These are phyloP conservation scores for Austroboletus novae-zelandiae DNA, from an alignment of 1,284 basidiomycete species.

Conservation along the genomic window DNA sequence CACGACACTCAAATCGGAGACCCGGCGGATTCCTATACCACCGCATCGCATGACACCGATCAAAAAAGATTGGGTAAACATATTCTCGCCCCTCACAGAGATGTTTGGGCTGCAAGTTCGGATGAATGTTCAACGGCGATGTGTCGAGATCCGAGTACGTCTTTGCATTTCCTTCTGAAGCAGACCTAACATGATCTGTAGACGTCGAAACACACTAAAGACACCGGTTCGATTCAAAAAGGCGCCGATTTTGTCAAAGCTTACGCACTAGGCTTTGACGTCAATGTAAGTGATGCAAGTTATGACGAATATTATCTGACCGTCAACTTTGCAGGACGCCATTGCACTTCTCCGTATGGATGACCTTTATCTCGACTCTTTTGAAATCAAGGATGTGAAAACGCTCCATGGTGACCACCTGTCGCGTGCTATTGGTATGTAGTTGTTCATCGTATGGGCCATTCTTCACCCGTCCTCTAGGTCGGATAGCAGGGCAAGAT, in stretches of 20 bases:
- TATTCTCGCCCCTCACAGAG: constrained; percentile 96
- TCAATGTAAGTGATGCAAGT: constrained; percentile 59
- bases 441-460: neutral
- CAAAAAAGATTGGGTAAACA: constrained; percentile 96
- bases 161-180: neutral
- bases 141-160: constrained; percentile 89
- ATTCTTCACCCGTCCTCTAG: constrained; percentile 36
- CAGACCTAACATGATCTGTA: constrained; percentile 33
- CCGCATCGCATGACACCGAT: constrained; percentile 97
- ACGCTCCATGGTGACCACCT: constrained; percentile 97
- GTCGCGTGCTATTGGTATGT: constrained; percentile 87
- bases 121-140: constrained; percentile 90
- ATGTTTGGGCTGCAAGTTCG: constrained; percentile 92
- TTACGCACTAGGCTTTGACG: constrained; percentile 91
- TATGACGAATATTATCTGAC: neutral
- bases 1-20: constrained; percentile 70
- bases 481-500: constrained; percentile 96
- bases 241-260: constrained; percentile 99
- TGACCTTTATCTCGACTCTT: constrained; percentile 96
- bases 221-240: constrained; percentile 90
- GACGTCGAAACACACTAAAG: constrained; percentile 95
- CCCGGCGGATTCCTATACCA: constrained; percentile 83
- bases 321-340: constrained; percentile 64
- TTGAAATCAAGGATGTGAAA: constrained; percentile 99
- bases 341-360: constrained; percentile 94